Evolutionary conservation across 2,329 filamentous ascomycete genomes (phyloP), one percentile per base, ranked within the genome.

Genomic region (Neonectria ditissima): DNA sequence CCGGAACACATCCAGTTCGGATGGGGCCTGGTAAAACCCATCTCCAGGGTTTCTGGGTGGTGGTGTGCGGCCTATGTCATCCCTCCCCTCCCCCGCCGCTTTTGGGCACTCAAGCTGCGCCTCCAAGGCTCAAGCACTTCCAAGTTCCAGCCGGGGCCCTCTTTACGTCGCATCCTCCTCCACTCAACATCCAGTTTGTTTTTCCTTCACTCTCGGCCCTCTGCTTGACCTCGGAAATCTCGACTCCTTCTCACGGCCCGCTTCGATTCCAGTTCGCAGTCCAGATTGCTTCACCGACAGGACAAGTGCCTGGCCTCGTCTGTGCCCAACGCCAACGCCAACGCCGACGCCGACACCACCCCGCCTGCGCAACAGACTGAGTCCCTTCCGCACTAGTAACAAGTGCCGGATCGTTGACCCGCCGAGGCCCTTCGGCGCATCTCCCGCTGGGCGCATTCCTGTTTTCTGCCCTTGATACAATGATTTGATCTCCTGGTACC

Each of bases 61-160:
- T n/a, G 47, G 55, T 61, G 58, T 24, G 44, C 28, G 44, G 44
- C 22, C 26, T 72, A 73, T 72, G 69, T 73, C 71, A 72, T 73
- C 51, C 54, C 54, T 39, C 54, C 62, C 57, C 61, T 72, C 41
- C 54, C 37, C 54, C 63, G 60, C 61, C 58, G 63, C 60, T 67
- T 64, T 59, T 65, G 66, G 39, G 47, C 41, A 22, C 58, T 65
- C 56, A 68, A 70, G 58, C 71, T 73, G 71, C 71, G 71, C 71
- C 71, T 59, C 69, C 65, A 69, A 60, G 56, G 53, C 51, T 66
- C 52, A 47, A 52, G 52, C 59, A 66, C 62, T 68, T 64, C 68
- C 61, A 61, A 37, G 34, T 37, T 37, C 34, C 34, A 14, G 62
- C 66, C 60, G 64, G 62, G 62, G 63, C 50, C 60, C 66, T 69